phyloP scores from a whole-genome alignment of 176 grass and related monocot species.

The Alopecurus myosuroides region DNA sequence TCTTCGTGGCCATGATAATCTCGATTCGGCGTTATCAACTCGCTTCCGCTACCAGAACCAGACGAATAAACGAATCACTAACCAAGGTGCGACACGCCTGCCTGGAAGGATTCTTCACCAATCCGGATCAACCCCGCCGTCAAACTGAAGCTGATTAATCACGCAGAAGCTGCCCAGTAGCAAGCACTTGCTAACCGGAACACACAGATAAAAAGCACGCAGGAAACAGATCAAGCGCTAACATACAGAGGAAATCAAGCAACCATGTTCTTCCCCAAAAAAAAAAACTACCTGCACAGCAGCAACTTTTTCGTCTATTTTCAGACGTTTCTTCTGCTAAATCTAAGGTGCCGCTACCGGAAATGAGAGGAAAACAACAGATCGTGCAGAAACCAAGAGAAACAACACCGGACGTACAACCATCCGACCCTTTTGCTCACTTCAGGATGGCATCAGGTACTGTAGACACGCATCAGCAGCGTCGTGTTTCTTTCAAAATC shows the following conservation, averaged over 20 bases:
- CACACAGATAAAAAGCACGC: background rate
- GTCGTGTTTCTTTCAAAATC: background rate
- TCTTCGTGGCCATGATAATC: background rate
- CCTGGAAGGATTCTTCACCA: background rate
- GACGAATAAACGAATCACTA: slow-evolving; percentile 1
- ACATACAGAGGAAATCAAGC: background rate
- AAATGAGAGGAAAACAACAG: background rate
- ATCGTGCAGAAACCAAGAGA: background rate
- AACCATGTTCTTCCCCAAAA: background rate
- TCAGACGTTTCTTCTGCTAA: background rate
- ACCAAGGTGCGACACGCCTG: background rate
- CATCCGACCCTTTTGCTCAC: background rate
- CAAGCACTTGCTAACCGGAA: background rate
- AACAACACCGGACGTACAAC: background rate
- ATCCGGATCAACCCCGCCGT: background rate
- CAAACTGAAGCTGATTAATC: background rate
- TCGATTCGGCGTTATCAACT: slow-evolving; percentile 6
- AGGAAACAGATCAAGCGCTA: slow-evolving; percentile 1
- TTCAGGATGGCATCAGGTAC: background rate
- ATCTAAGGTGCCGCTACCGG: background rate
- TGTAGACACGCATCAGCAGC: background rate
- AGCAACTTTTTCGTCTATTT: background rate
- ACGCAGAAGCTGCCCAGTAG: background rate
- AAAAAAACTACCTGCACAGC: background rate
- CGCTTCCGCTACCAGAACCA: background rate